A percentile compares a stretch with the other conserved stretches of the same genome.
Conservation (phyloP, 805 yeast species). For the Yarrowia sp. region DNA sequence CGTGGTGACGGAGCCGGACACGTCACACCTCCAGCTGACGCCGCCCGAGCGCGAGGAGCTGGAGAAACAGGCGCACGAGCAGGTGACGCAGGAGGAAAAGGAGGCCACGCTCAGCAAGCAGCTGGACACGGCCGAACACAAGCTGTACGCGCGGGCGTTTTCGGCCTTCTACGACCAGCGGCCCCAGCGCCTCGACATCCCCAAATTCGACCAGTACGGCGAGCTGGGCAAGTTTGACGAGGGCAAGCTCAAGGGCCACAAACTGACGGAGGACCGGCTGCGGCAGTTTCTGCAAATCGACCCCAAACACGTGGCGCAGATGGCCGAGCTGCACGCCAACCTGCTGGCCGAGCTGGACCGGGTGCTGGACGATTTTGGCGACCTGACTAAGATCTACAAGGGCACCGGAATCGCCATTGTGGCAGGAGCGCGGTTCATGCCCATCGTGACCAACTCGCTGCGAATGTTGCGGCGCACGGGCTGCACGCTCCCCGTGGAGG, state of each 20-base stretch:
- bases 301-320: conserved; percentile 53
- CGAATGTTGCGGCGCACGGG: conserved; percentile 70
- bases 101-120: background rate
- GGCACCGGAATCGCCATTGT: conserved; percentile 69
- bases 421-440: conserved; percentile 81
- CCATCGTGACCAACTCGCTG: conserved; percentile 71
- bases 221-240: conserved; percentile 16
- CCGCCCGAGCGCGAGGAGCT: conserved; percentile 18
- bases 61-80: background rate
- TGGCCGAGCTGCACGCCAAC: conserved; percentile 57
- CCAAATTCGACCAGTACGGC: conserved; percentile 22
- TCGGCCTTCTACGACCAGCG: conserved; percentile 34
- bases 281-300: conserved; percentile 58
- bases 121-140: conserved; percentile 26
- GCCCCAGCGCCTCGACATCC: conserved; percentile 16
- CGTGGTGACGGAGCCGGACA: background rate
- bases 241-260: conserved; percentile 45
- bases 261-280: conserved; percentile 62
- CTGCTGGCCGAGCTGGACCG: conserved; percentile 53
- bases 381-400: conserved; percentile 41
- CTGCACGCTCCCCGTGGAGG: conserved; percentile 78
- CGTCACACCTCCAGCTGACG: conserved; percentile 9
- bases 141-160: conserved; percentile 27
- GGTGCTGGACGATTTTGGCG: conserved; percentile 24
- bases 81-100: conserved; percentile 17